These are phyloP conservation scores for Leccinum incarnatum DNA, from an alignment of 768 basidiomycete species.

Conservation along the genomic window DNA sequence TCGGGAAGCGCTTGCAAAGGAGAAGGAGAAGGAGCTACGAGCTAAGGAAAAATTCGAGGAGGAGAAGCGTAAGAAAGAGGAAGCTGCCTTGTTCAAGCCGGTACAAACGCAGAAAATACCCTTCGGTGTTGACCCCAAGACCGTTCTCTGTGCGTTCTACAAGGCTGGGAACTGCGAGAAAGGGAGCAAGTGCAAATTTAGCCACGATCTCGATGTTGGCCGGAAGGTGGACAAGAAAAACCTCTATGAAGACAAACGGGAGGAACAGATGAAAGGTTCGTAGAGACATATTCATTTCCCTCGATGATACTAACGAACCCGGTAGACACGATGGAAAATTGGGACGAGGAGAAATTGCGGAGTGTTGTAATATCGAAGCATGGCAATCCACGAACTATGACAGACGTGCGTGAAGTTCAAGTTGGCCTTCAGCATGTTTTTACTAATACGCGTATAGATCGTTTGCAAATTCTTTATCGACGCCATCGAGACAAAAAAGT, in stretches of 20 bases:
- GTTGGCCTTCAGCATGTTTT: neutral
- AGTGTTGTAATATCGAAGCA: constrained; percentile 84
- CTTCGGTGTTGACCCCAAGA: constrained; percentile 96
- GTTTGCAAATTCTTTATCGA: constrained; percentile 98
- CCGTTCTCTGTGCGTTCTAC: constrained; percentile 86
- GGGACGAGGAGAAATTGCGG: constrained; percentile 93
- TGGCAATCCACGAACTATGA: constrained; percentile 89
- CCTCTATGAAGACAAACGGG: constrained; percentile 84
- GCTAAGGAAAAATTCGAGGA: constrained; percentile 76
- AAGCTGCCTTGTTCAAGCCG: constrained; percentile 79
- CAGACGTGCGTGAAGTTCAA: constrained; percentile 59
- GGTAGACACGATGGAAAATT: constrained; percentile 93
- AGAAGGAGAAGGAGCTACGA: constrained; percentile 76
- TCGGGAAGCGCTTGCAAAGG: constrained; percentile 74
- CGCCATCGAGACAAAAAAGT: constrained; percentile 91
- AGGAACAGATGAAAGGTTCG: constrained; percentile 74
- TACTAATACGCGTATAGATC: constrained; percentile 52
- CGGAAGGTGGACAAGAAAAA: constrained; percentile 96
- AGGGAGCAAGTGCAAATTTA: constrained; percentile 95
- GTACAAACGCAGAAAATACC: constrained; percentile 84
- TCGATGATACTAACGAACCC: neutral
- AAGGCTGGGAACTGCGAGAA: constrained; percentile 94
- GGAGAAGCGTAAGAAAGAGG: constrained; percentile 82
- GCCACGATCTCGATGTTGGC: constrained; percentile 85
- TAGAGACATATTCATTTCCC: constrained; percentile 4